Conservation (phyloP, 2,329 filamentous ascomycete genomes). For the Pseudogymnoascus sp. region DNA sequence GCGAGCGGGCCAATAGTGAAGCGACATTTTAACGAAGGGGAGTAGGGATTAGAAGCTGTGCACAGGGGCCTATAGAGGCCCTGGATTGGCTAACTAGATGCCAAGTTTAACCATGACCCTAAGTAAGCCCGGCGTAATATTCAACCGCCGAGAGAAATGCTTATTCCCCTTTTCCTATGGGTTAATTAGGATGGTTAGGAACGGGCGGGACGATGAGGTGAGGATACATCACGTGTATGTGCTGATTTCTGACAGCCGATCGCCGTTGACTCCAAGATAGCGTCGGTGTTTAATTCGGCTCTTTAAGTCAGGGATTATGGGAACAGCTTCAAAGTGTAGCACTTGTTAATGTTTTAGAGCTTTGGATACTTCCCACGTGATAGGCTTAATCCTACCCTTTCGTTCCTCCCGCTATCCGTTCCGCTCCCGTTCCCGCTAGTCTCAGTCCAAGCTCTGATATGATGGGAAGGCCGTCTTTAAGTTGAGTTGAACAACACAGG, state of each 20-base stretch:
- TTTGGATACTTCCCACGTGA: not conserved
- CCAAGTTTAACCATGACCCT: not conserved
- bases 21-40: not conserved
- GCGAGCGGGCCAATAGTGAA: not conserved
- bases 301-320: no score
- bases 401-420: not conserved
- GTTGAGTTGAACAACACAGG: no score
- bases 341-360: no score
- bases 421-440: not conserved
- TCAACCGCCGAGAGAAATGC: not conserved
- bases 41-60: not conserved
- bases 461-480: no score
- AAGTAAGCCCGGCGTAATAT: conserved; percentile 1
- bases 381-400: not conserved
- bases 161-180: not conserved
- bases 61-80: not conserved
- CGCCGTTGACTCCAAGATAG: not conserved
- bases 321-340: no score
- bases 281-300: no score
- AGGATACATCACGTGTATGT: not conserved
- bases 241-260: not conserved
- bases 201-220: not conserved
- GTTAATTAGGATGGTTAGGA: no score
- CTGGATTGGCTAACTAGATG: not conserved
- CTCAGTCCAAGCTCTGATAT: not conserved